Conservation (phyloP, 345 rosid genomes). For the Citrus sp. region DNA sequence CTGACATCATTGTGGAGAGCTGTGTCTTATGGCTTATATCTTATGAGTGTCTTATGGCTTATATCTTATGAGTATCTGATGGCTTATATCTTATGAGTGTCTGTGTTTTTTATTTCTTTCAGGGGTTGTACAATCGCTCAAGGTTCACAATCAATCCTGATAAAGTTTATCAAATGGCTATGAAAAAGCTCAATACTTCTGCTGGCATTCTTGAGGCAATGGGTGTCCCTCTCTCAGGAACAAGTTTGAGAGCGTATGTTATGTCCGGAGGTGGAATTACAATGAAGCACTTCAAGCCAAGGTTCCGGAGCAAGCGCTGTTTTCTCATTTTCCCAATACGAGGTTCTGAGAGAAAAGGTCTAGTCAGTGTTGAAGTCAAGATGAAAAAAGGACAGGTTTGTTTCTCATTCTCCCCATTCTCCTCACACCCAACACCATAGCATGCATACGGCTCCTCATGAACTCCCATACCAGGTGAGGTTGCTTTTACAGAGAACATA, state of each 20-base stretch:
- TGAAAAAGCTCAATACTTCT: conserved; percentile 80
- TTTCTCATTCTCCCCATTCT: conserved; percentile 15
- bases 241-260: conserved; percentile 84
- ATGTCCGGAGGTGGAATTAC: conserved; percentile 93
- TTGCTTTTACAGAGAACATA: not conserved
- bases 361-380: conserved; percentile 86
- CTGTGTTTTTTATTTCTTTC: conserved; percentile 10
- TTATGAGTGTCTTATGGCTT: too few relatives aligned
- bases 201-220: conserved; percentile 95
- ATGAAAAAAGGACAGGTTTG: conserved; percentile 94
- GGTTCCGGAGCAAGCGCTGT: conserved; percentile 68
- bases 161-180: conserved; percentile 83
- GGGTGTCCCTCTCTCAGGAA: conserved; percentile 95
- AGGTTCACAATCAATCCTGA: conserved; percentile 88
- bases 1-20: conserved; percentile 1
- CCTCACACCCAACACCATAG: not conserved
- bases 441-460: not conserved
- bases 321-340: conserved; percentile 85
- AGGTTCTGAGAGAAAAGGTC: conserved; percentile 88
- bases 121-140: conserved; percentile 84
- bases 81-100: not conserved
- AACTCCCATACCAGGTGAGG: not conserved
- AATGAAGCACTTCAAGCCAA: conserved; percentile 64
- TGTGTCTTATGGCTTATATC: not conserved
- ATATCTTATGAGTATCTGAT: too few relatives aligned